Base-by-base conservation (phyloP, 208 protist genomes). In the Trypanosoma platydactyli region DNA sequence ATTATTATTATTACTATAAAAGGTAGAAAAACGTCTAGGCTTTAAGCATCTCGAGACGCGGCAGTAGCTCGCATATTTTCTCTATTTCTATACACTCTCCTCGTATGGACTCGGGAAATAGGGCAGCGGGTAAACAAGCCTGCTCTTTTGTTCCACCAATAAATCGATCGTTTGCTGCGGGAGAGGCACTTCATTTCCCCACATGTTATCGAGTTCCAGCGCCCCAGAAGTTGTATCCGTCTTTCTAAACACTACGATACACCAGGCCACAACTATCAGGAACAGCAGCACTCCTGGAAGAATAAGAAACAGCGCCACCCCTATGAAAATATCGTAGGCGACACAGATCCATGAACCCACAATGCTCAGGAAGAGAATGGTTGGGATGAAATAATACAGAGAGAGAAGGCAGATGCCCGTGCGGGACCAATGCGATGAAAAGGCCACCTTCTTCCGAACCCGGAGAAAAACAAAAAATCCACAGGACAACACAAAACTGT, bases 261-360 rank as follows among this genome's bases (percentile, higher is more conserved):
- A 79, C 27, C 25, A 75, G 29, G 54, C 12, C 16, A 71, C 30
- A 2, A 87, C 9, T 0, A 80, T n/a, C 1, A 75, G 60, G 35
- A 85, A 78, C 6, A 91, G 40, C 15, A 71, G 20, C 13, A 68
- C 54, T 24, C 78, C 81, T 5, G 84, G 79, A 18, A 77, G 58
- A 56, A 83, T 61, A 40, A 77, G 63, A 64, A 85, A 83, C 33
- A 63, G 71, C 12, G 88, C 62, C 22, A 59, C 69, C 16, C 64
- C 76, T 9, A 58, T 30, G 12, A 66, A 3, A 53, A 72, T 81
- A 42, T 54, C 69, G 64, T 79, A 86, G 29, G 70, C 72, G 16
- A 64, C 76, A 35, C 77, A 81, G 27, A 83, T 66, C 80, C 85
- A 88, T 50, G 82, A 70, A 30, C 74, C 68, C 13, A 74, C 68